Conservation (phyloP, 495 filamentous ascomycete genomes). For the Jackrogersella minutella region DNA sequence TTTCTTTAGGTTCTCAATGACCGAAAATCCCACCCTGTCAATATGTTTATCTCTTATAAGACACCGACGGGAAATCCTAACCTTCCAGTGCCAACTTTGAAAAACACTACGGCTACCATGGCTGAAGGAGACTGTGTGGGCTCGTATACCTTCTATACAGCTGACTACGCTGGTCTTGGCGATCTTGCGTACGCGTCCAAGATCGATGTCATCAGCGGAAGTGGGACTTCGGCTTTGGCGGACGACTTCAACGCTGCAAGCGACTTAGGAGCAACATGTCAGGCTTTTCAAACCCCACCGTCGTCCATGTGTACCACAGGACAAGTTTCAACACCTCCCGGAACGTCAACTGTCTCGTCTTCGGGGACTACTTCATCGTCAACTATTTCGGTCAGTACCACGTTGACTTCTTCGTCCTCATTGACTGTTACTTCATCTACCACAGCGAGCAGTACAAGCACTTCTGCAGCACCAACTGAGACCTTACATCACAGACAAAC, state of each 20-base stretch:
- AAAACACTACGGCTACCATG: constrained; percentile 55
- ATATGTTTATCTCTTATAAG: constrained; percentile 58
- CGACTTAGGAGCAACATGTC: constrained; percentile 51
- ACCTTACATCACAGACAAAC: constrained; percentile 45
- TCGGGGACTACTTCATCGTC: constrained; percentile 32
- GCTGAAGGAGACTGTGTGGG: constrained; percentile 58
- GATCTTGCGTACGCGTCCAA: constrained; percentile 58
- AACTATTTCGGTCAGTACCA: constrained; percentile 26
- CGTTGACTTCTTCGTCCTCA: constrained; percentile 25
- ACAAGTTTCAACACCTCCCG: constrained; percentile 23
- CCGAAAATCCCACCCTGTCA: constrained; percentile 50
- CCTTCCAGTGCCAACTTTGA: constrained; percentile 59
- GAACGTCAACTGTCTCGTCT: constrained; percentile 32
- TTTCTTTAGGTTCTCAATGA: constrained; percentile 58
- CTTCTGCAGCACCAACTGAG: constrained; percentile 44
- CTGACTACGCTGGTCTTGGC: constrained; percentile 53
- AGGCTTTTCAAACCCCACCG: constrained; percentile 48
- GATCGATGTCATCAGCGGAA: constrained; percentile 57
- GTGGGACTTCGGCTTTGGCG: constrained; percentile 33
- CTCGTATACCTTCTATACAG: constrained; percentile 61
- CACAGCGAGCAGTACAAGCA: constrained; percentile 31
- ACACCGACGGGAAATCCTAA: constrained; percentile 51
- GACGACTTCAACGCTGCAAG: constrained; percentile 55
- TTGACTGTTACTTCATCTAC: constrained; percentile 34
- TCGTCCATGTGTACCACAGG: constrained; percentile 38